Base-by-base conservation (phyloP, 2,329 filamentous ascomycete genomes). In the Fusarium virguliforme region DNA sequence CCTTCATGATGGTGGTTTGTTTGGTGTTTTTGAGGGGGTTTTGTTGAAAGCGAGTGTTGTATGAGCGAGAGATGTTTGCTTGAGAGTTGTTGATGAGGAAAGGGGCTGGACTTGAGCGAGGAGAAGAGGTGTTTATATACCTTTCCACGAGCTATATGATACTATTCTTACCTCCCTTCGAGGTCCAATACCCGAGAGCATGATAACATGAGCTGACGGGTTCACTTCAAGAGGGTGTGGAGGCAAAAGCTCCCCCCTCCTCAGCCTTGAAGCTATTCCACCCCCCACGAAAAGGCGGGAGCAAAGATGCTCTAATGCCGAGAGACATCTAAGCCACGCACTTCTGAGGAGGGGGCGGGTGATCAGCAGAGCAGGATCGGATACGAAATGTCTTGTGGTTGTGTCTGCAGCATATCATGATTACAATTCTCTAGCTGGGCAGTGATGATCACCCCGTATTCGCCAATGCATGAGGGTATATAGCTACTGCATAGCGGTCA, bases 1-100 rank as follows among this genome's bases (percentile, higher is more conserved):
- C 73, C 77, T 80, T 77, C 79, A 80, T 80, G 54, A 60, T 78
- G 74, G 64, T 43, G 61, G 54, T 65, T 61, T 18, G 18, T 41
- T 55, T 59, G 41, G 37, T 51, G 7, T 46, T 18, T 50, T 26
- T 34, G 30, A 38, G 24, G 32, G 43, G 30, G 22, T 63, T 38
- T 10, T 24, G 41, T 37, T 43, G 24, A 22, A 43, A 73, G 64
- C 69, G 69, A 64, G 56, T 62, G 55, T 41, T 43, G 60, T 10
- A 26, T 56, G 54, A 67, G 59, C 8, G 64, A 73, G 48, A 60
- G 63, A n/a, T 40, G 22, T 46, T 28, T 70, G 50, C 22, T 48
- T 48, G 43, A 43, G 37, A 41, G 46, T 62, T 62, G 65, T 46
- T 65, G 68, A 48, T 64, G 68, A 67, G 66, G 46, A 58, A 35